Percentiles rank a stretch among this genome's conserved stretches.
phyloP scores from a whole-genome alignment of 2,329 filamentous ascomycete genomes.

The Cordyceps militaris region DNA sequence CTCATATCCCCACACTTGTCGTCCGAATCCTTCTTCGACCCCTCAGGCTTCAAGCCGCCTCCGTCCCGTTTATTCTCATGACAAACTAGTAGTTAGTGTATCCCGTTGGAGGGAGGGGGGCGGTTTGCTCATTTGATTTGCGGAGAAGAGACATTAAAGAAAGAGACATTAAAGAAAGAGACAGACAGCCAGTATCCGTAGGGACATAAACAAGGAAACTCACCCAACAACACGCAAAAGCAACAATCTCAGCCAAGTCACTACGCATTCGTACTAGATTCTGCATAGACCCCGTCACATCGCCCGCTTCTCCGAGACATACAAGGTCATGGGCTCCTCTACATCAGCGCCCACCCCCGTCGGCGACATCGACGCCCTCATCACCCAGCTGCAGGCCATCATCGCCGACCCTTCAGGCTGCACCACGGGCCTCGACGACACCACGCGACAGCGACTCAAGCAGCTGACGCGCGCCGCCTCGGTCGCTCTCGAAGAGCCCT shows the following conservation, averaged over 20 bases:
- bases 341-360: not conserved
- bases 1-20: too few species aligned
- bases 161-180: too few species aligned
- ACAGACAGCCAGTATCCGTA: too few species aligned
- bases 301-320: not conserved
- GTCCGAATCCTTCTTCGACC: too few species aligned
- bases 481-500: slow-evolving; percentile 15
- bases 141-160: not conserved
- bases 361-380: slow-evolving; percentile 11
- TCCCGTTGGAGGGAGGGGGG: too few species aligned
- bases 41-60: too few species aligned
- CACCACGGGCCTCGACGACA: not conserved
- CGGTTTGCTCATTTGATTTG: too few species aligned
- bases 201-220: too few species aligned
- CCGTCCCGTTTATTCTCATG: not conserved
- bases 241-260: not conserved
- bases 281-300: not conserved
- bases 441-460: slow-evolving; percentile 8
- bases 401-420: slow-evolving; percentile 5
- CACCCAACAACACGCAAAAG: too few species aligned
- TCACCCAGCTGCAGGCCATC: slow-evolving; percentile 13
- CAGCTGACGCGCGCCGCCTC: slow-evolving; percentile 13
- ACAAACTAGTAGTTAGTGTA: too few species aligned
- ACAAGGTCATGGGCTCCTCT: not conserved
- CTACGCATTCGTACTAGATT: too few species aligned